Conservation (phyloP, 2,329 filamentous ascomycete genomes). For the Clonostachys chloroleuca region DNA sequence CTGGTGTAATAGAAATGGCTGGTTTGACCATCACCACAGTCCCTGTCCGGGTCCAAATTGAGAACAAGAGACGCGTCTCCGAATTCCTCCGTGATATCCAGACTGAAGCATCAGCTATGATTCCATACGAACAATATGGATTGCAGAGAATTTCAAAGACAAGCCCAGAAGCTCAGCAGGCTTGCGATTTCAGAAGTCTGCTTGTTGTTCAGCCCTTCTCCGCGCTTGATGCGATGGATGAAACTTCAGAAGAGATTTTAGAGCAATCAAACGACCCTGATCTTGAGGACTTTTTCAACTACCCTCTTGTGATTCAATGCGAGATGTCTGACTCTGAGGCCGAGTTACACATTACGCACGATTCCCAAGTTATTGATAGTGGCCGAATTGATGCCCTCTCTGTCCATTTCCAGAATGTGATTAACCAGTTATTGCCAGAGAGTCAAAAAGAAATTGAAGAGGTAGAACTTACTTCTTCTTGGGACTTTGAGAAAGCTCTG, state of each 20-base stretch:
- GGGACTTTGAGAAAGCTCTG: background rate
- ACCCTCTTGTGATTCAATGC: conserved; percentile 4
- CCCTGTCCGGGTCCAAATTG: conserved; percentile 5
- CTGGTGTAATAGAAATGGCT: conserved; percentile 2
- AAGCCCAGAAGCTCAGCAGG: conserved; percentile 1
- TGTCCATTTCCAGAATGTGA: conserved; percentile 1
- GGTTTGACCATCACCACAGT: conserved; percentile 9
- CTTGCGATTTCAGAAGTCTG: conserved; percentile 2
- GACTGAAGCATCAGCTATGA: conserved; percentile 1
- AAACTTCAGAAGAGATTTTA: no score
- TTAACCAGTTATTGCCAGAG: background rate
- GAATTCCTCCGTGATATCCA: conserved; percentile 4
- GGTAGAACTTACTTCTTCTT: background rate
- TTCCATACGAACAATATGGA: conserved; percentile 2
- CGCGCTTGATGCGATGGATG: no score
- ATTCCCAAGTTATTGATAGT: background rate
- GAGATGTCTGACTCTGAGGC: background rate
- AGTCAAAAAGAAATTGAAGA: background rate
- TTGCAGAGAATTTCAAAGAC: conserved; percentile 10
- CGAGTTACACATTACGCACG: conserved; percentile 1
- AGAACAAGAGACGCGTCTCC: conserved; percentile 2
- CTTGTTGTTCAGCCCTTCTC: conserved; percentile 1
- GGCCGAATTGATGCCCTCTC: background rate
- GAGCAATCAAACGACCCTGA: background rate
- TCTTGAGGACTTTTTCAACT: conserved; percentile 3